A percentile compares a stretch with the other conserved stretches of the same genome.
Evolutionary conservation across 768 basidiomycete species (phyloP).

Genomic region (Termitomyces eurrhizus): DNA sequence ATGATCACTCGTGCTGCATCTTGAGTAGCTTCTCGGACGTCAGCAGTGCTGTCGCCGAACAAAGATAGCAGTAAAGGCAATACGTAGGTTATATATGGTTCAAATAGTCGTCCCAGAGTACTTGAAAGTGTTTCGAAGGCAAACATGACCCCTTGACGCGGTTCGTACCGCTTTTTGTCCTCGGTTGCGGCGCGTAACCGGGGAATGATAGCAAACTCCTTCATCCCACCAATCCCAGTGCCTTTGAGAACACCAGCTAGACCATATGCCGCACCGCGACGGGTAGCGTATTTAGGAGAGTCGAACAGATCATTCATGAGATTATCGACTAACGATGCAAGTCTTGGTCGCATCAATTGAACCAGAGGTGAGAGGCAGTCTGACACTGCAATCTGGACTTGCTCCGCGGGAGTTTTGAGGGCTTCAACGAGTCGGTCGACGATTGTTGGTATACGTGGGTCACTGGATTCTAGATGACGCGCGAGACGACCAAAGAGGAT

Average conservation of each 20-base stretch:
- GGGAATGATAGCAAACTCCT: constrained; percentile 75
- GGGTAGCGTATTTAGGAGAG: constrained; percentile 81
- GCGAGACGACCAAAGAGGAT: constrained; percentile 93
- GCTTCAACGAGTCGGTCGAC: constrained; percentile 86
- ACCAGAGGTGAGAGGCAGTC: constrained; percentile 92
- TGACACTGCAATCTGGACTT: constrained; percentile 94
- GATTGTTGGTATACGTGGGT: constrained; percentile 74
- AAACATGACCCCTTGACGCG: constrained; percentile 92
- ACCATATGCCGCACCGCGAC: constrained; percentile 98
- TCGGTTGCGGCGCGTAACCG: constrained; percentile 74
- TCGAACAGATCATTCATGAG: constrained; percentile 76
- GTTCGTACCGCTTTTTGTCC: constrained; percentile 85
- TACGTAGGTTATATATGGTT: constrained; percentile 84
- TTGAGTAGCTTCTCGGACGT: constrained; percentile 91
- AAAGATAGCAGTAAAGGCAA: constrained; percentile 78
- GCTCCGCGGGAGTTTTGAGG: constrained; percentile 90
- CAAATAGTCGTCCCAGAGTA: constrained; percentile 86
- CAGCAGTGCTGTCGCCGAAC: constrained; percentile 83
- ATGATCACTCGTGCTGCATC: constrained; percentile 94
- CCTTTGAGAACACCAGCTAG: constrained; percentile 91
- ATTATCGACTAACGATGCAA: constrained; percentile 64
- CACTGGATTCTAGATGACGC: constrained; percentile 74
- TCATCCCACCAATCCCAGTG: constrained; percentile 81
- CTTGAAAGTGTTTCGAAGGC: constrained; percentile 88
- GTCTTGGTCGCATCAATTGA: constrained; percentile 56